A percentile compares a stretch with the other conserved stretches of the same genome.
These are phyloP conservation scores for Melaleuca alternifolia DNA, from an alignment of 345 rosid species.

Conservation along the genomic window DNA sequence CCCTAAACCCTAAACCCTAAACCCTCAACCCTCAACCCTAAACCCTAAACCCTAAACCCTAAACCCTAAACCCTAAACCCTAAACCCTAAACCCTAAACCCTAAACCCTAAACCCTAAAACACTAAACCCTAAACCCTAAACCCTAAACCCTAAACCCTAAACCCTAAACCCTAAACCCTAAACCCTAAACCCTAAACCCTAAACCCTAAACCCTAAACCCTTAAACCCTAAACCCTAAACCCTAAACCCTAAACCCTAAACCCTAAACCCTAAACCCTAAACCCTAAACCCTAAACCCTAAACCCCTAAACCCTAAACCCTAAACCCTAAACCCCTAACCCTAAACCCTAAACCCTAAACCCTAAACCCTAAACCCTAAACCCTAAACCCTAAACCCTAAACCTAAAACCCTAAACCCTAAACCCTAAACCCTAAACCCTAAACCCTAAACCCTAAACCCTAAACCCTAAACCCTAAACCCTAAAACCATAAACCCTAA, in stretches of 20 bases:
- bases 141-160: too few relatives aligned
- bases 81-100: too few relatives aligned
- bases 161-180: too few relatives aligned
- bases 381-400: background rate
- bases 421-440: background rate
- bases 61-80: too few relatives aligned
- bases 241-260: background rate
- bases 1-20: too few relatives aligned
- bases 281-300: background rate
- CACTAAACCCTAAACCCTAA: too few relatives aligned
- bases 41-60: too few relatives aligned
- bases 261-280: background rate
- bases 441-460: background rate
- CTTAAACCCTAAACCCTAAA: slow-evolving; percentile 1
- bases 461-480: background rate
- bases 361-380: background rate
- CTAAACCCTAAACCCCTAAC: slow-evolving; percentile 1
- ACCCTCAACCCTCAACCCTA: too few relatives aligned
- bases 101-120: too few relatives aligned
- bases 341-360: background rate
- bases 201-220: slow-evolving; percentile 1
- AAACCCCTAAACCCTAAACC: background rate
- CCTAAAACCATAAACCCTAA: background rate
- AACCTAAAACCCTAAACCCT: background rate
- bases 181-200: too few relatives aligned